Conservation (phyloP, 768 basidiomycete species). For the Mrakia gelida region DNA sequence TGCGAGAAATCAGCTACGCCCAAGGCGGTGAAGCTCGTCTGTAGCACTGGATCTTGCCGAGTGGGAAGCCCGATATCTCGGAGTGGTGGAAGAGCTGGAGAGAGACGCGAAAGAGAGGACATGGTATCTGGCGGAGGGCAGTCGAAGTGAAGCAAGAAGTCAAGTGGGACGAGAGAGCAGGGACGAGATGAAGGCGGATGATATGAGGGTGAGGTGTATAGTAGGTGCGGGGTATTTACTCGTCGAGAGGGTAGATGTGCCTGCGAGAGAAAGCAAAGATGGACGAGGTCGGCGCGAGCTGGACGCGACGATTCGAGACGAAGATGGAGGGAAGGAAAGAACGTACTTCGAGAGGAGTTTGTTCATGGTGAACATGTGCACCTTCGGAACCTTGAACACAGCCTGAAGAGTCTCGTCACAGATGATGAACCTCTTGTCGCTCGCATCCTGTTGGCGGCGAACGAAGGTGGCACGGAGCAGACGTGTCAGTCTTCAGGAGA, state of each 20-base stretch:
- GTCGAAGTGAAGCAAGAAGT: no score
- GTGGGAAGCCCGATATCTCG: no score
- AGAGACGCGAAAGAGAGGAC: no score
- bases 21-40: no score
- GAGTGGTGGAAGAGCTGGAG: no score
- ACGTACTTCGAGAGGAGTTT: constrained; percentile 13
- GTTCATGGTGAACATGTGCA: constrained; percentile 42
- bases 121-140: no score
- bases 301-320: not conserved
- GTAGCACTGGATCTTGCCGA: no score
- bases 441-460: constrained; percentile 73
- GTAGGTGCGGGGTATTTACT: no score
- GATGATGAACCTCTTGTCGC: constrained; percentile 74
- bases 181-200: no score
- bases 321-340: not conserved
- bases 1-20: no score
- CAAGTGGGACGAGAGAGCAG: no score
- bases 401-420: constrained; percentile 70
- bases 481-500: not conserved
- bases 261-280: not conserved
- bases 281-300: not conserved
- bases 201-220: not conserved
- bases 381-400: constrained; percentile 67
- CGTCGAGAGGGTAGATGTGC: constrained; percentile 12
- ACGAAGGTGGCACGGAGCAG: no score